These are phyloP conservation scores for Fragilaria crotonensis DNA, from an alignment of 108 stramenopile genomes.

Conservation along the genomic window DNA sequence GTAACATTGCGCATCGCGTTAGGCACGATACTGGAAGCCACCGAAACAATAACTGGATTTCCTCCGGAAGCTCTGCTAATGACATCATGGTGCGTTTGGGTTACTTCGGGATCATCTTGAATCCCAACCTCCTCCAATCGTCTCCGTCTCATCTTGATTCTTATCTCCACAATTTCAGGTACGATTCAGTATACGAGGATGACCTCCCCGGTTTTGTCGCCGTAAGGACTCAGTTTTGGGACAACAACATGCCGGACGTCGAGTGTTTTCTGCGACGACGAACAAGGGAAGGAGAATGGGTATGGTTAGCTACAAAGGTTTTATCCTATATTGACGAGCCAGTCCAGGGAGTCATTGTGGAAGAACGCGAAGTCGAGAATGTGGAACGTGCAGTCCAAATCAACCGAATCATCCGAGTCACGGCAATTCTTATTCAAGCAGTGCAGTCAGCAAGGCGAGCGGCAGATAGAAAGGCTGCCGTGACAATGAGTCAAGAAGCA, in stretches of 20 bases:
- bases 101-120: background rate
- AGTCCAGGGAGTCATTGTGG: constrained; percentile 59
- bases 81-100: constrained; percentile 66
- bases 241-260: constrained; percentile 63
- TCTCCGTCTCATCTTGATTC: background rate
- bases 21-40: constrained; percentile 82
- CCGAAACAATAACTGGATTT: constrained; percentile 73
- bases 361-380: constrained; percentile 33
- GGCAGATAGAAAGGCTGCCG: constrained; percentile 1
- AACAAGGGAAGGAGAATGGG: constrained; percentile 58
- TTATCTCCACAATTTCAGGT: constrained; percentile 23
- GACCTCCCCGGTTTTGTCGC: constrained; percentile 69
- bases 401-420: constrained; percentile 54
- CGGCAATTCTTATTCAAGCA: constrained; percentile 57
- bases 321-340: constrained; percentile 65
- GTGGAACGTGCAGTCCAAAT: constrained; percentile 27
- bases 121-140: background rate
- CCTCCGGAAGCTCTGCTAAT: constrained; percentile 66
- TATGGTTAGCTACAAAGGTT: constrained; percentile 67
- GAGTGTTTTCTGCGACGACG: constrained; percentile 61
- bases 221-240: constrained; percentile 80
- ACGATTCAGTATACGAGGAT: constrained; percentile 68
- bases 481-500: background rate
- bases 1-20: too few relatives aligned
- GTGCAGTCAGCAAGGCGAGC: constrained; percentile 34